These are phyloP conservation scores for Metschnikowia cubensis DNA, from an alignment of 805 yeast species.

Conservation along the genomic window DNA sequence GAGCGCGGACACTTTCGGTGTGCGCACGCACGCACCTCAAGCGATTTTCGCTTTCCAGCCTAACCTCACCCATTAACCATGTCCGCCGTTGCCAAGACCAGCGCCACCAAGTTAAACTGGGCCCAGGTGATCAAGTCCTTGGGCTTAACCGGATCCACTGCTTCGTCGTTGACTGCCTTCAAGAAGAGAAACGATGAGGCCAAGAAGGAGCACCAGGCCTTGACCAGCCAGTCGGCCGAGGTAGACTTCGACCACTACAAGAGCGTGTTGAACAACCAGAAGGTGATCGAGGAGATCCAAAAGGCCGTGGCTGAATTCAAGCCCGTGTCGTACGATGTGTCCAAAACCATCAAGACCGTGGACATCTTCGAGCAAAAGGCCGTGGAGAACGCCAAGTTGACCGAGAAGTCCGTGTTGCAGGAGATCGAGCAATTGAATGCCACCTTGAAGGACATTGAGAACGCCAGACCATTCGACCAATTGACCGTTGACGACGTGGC, in stretches of 20 bases:
- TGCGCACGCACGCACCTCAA: conserved; percentile 14
- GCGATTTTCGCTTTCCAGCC: conserved; percentile 4
- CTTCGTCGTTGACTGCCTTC: conserved; percentile 82
- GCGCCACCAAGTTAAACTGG: conserved; percentile 92
- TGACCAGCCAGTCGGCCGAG: conserved; percentile 66
- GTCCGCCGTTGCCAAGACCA: conserved; percentile 48
- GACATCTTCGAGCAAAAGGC: conserved; percentile 95
- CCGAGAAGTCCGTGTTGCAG: conserved; percentile 82
- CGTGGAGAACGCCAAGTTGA: conserved; percentile 87
- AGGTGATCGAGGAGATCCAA: conserved; percentile 78
- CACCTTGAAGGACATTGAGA: conserved; percentile 89
- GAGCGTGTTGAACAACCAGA: conserved; percentile 72
- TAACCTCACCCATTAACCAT: conserved; percentile 5
- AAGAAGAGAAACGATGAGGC: conserved; percentile 99
- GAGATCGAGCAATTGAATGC: conserved; percentile 82
- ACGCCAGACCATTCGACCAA: conserved; percentile 97
- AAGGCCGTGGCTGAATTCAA: conserved; percentile 67
- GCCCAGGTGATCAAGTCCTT: conserved; percentile 80
- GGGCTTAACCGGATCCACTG: conserved; percentile 91
- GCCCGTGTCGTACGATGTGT: conserved; percentile 81
- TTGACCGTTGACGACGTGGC: conserved; percentile 93
- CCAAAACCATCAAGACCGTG: conserved; percentile 87
- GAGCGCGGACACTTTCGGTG: conserved; percentile 5
- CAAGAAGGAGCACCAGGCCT: conserved; percentile 69
- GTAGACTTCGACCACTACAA: conserved; percentile 85